Evolutionary conservation across 192 early-diverging fungal species (phyloP).

Genomic region (Mortierella hygrophila): DNA sequence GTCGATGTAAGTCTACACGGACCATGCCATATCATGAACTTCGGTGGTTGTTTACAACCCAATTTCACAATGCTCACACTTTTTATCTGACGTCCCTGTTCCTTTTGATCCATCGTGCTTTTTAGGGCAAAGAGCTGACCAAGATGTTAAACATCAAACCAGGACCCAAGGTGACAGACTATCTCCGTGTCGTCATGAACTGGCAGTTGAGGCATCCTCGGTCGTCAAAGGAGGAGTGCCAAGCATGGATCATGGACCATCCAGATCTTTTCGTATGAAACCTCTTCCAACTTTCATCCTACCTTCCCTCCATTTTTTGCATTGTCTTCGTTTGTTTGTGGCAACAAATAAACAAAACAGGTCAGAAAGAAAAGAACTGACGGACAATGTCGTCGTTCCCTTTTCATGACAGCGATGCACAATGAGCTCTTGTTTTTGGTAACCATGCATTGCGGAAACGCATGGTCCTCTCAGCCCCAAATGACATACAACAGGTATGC

Average conservation of each 20-base stretch:
- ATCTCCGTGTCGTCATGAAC: constrained; percentile 78
- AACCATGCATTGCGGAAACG: too few species aligned
- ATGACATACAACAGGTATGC: too few species aligned
- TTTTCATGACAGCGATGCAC: too few species aligned
- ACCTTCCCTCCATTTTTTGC: not conserved
- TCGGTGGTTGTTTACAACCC: not conserved
- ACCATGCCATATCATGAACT: constrained; percentile 12
- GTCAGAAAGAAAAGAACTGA: too few species aligned
- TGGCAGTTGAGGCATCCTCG: constrained; percentile 87
- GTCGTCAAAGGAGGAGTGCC: constrained; percentile 72
- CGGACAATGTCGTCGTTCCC: too few species aligned
- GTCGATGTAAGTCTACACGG: constrained; percentile 59
- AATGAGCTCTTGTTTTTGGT: too few species aligned
- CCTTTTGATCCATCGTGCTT: not conserved
- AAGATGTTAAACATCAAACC: constrained; percentile 75
- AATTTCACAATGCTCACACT: not conserved
- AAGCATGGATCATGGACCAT: constrained; percentile 60
- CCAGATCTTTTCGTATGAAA: constrained; percentile 27
- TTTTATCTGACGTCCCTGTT: not conserved
- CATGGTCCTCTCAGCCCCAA: too few species aligned
- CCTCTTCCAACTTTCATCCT: not conserved
- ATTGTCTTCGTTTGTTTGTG: not conserved
- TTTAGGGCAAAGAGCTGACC: constrained; percentile 77
- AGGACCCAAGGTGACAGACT: constrained; percentile 74
- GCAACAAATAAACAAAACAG: not conserved